Percentiles rank a stretch among this genome's conserved stretches.
These are phyloP conservation scores for Dothistroma pini DNA, from an alignment of 2,329 filamentous ascomycete species.

Conservation along the genomic window DNA sequence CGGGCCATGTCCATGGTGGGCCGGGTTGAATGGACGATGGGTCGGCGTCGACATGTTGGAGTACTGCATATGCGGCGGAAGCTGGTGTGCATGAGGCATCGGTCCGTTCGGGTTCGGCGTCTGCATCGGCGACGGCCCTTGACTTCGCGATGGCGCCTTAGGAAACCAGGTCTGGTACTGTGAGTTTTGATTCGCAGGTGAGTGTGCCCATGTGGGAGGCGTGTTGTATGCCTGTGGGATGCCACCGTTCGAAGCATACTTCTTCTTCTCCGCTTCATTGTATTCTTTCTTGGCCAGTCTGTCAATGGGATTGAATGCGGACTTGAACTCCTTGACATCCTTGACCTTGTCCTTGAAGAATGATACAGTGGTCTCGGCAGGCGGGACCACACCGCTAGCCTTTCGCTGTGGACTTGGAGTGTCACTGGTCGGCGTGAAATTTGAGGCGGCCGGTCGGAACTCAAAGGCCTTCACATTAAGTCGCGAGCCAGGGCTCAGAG, in stretches of 20 bases:
- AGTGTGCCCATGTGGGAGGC: conserved; percentile 74
- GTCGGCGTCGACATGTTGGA: conserved; percentile 65
- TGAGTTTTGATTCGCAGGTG: conserved; percentile 67
- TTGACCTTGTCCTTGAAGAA: conserved; percentile 43
- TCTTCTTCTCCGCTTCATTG: conserved; percentile 47
- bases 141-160: conserved; percentile 54
- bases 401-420: conserved; percentile 61
- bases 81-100: conserved; percentile 75
- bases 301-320: conserved; percentile 57
- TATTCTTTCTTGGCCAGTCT: conserved; percentile 62
- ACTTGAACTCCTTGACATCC: conserved; percentile 58
- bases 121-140: conserved; percentile 61
- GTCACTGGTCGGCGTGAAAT: conserved; percentile 76
- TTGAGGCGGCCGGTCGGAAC: conserved; percentile 73
- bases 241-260: conserved; percentile 75
- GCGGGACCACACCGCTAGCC: conserved; percentile 22
- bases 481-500: conserved; percentile 53
- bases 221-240: conserved; percentile 82
- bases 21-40: conserved; percentile 71
- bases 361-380: conserved; percentile 17
- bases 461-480: conserved; percentile 70
- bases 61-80: conserved; percentile 72
- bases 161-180: conserved; percentile 81
- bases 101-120: conserved; percentile 57
- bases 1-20: conserved; percentile 67